A percentile compares a stretch with the other conserved stretches of the same genome.
Conservation (phyloP, 306 rosid species). For the Cicer judaicum region DNA sequence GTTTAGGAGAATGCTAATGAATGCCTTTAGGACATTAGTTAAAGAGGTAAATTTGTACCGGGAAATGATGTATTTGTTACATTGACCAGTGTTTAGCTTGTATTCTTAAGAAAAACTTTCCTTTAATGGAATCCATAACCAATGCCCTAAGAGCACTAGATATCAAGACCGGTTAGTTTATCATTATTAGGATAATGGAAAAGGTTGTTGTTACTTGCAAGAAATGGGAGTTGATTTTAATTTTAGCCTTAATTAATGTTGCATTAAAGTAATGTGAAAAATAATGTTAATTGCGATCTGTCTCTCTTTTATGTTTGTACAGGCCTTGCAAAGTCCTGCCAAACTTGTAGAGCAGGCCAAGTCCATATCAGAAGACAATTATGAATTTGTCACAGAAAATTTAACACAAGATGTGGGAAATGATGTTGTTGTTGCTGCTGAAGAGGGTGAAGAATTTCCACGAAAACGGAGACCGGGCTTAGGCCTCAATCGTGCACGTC, state of each 20-base stretch:
- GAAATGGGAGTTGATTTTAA: neutral
- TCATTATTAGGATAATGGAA: neutral
- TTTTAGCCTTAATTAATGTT: neutral
- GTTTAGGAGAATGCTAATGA: too few relatives aligned
- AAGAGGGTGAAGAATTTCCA: conserved; percentile 50
- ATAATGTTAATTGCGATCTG: neutral
- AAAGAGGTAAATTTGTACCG: too few relatives aligned
- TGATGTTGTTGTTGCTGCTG: conserved; percentile 31
- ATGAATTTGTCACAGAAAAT: conserved; percentile 33
- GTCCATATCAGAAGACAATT: conserved; percentile 46
- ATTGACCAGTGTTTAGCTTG: too few relatives aligned
- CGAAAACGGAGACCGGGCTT: conserved; percentile 75
- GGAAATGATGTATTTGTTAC: too few relatives aligned
- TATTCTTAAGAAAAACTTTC: too few relatives aligned
- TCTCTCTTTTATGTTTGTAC: conserved; percentile 20
- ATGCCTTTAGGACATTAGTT: too few relatives aligned
- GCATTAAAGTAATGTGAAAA: neutral
- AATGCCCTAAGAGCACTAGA: too few relatives aligned
- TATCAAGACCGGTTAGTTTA: too few relatives aligned
- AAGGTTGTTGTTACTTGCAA: neutral
- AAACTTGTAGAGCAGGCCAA: conserved; percentile 57
- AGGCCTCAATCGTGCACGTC: conserved; percentile 71
- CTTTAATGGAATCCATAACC: too few relatives aligned
- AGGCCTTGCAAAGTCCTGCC: conserved; percentile 62
- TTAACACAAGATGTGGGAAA: conserved; percentile 34